Evolutionary conservation across 2,329 filamentous ascomycete genomes (phyloP), one percentile per base, ranked within the genome.

Genomic region (Ilyonectria robusta): DNA sequence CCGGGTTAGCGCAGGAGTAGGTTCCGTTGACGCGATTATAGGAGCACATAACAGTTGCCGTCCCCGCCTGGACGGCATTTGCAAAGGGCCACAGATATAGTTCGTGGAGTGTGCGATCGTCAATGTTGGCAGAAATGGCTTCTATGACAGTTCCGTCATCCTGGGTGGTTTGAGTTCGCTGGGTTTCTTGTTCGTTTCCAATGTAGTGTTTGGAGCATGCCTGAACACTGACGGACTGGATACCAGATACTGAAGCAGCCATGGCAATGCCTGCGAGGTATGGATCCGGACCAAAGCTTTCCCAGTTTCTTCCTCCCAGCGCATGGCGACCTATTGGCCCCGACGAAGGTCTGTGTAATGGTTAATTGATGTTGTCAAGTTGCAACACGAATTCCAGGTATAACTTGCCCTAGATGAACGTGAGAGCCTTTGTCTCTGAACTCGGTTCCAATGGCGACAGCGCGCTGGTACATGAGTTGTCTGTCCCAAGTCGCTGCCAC

Each of bases 181-280:
- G 65, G 9, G 68, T 73, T 66, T 79, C 76, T 59, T 79, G 77
- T 57, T 79, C 78, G 48, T 79, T 78, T 11, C 69, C 72, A 21
- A 79, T 70, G 23, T 66, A 78, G 48, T 79, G 77, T 79, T 91
- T 91, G 8, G 87, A 87, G 77, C 87, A 89, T 66, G 91, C 88
- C 79, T 92, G 89, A 42, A 93, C 87, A 74, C 91, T 91, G 21
- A 87, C 85, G 77, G 87, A 85, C 77, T 94, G 93, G 42, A 94
- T 92, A 60, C 93, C 93, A 72, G 86, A 84, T 68, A 94, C 86
- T 0, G 89, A 92, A 77, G 90, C 86, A n/a, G 83, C 83, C 77
- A 90, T 67, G 11, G 53, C 87, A 9, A 85, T 87, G 68, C 91
- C 93, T 51, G 92, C 90, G 60, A 93, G 81, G 42, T 91, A 90